These are phyloP conservation scores for Trichophyton simii DNA, from an alignment of 2,329 filamentous ascomycete species.

Conservation along the genomic window DNA sequence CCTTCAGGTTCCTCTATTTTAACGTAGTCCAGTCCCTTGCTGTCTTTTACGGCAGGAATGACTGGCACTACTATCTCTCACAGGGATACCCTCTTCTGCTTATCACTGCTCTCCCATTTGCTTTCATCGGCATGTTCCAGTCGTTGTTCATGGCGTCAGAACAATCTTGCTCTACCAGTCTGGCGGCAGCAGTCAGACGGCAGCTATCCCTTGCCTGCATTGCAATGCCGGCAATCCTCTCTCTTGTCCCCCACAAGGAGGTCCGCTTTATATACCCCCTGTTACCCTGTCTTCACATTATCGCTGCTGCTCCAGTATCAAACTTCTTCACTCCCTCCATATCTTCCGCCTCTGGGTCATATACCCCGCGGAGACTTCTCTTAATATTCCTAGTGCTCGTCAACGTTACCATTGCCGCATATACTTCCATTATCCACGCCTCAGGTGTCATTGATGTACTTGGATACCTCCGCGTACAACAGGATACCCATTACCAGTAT, in stretches of 20 bases:
- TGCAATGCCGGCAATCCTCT: constrained; percentile 52
- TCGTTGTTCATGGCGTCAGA: constrained; percentile 32
- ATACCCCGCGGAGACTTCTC: constrained; percentile 39
- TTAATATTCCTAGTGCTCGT: constrained; percentile 47
- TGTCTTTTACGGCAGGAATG: constrained; percentile 82
- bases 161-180: constrained; percentile 15
- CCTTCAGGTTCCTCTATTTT: constrained; percentile 76
- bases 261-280: constrained; percentile 93
- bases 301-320: constrained; percentile 56
- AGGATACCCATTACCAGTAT: constrained; percentile 26
- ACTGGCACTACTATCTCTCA: constrained; percentile 83
- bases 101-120: constrained; percentile 71
- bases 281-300: constrained; percentile 69
- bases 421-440: constrained; percentile 66
- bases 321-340: constrained; percentile 49
- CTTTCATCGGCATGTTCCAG: constrained; percentile 50
- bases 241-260: constrained; percentile 84
- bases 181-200: constrained; percentile 30
- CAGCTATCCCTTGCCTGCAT: constrained; percentile 48
- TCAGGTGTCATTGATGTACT: constrained; percentile 65
- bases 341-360: constrained; percentile 19
- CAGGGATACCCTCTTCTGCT: constrained; percentile 82
- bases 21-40: constrained; percentile 81
- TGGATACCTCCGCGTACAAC: constrained; percentile 60
- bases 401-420: constrained; percentile 61